Percentiles rank a stretch among this genome's conserved stretches.
Conservation (phyloP, 2,329 filamentous ascomycete genomes). For the Fusarium abutilonis region DNA sequence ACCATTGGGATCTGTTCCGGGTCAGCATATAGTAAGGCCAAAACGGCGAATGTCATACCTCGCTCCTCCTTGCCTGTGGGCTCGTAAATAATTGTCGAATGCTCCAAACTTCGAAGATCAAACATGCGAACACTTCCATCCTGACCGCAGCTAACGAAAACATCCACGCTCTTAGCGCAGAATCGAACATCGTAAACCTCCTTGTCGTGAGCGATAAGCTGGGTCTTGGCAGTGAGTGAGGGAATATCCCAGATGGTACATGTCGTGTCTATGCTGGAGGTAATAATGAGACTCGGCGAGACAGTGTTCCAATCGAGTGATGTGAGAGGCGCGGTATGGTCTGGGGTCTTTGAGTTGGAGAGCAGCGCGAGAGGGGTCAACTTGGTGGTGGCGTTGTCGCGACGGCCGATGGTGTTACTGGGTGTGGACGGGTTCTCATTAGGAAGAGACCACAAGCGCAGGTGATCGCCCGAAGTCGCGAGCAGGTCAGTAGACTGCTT, state of each 20-base stretch:
- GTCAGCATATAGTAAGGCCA: not conserved
- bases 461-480: conserved; percentile 93
- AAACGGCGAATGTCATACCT: conserved; percentile 58
- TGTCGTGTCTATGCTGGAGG: conserved; percentile 97
- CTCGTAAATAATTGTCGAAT: conserved; percentile 99
- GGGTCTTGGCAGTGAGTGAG: conserved; percentile 95
- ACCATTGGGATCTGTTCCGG: conserved; percentile 60
- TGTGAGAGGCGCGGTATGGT: conserved; percentile 95
- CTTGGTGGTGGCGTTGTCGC: conserved; percentile 74
- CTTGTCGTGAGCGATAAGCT: conserved; percentile 98
- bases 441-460: conserved; percentile 92
- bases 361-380: conserved; percentile 90
- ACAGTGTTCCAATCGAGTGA: conserved; percentile 98
- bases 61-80: conserved; percentile 85
- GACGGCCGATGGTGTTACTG: conserved; percentile 74
- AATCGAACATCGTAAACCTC: conserved; percentile 99
- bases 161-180: conserved; percentile 97
- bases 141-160: conserved; percentile 97
- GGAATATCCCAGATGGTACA: conserved; percentile 99
- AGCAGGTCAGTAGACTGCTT: conserved; percentile 96
- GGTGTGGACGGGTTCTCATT: conserved; percentile 66
- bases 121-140: conserved; percentile 99
- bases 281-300: conserved; percentile 96
- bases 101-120: conserved; percentile 92
- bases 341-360: conserved; percentile 97